These are phyloP conservation scores for Monosporozyma unispora DNA, from an alignment of 805 yeast species.

Conservation along the genomic window DNA sequence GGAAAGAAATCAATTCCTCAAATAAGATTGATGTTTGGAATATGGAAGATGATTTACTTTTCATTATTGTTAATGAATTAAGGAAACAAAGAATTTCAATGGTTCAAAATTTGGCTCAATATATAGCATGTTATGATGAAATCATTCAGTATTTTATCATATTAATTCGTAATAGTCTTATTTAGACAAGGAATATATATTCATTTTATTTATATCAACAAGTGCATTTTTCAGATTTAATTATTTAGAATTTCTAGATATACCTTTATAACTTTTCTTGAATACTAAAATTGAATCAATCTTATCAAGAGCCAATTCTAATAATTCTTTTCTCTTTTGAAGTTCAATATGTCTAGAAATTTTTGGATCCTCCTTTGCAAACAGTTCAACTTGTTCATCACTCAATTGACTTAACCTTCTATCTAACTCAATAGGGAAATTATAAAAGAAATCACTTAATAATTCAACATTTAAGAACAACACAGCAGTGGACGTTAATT, in stretches of 20 bases:
- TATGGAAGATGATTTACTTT: slow-evolving; percentile 44
- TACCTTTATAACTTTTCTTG: slow-evolving; percentile 27
- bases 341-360: slow-evolving; percentile 83
- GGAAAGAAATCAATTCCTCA: slow-evolving; percentile 26
- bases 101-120: slow-evolving; percentile 73
- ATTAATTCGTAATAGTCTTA: slow-evolving; percentile 2
- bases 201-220: neutral
- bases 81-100: slow-evolving; percentile 63
- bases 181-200: neutral
- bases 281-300: slow-evolving; percentile 52
- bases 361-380: slow-evolving; percentile 93
- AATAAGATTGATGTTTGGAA: slow-evolving; percentile 36
- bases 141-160: slow-evolving; percentile 26
- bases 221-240: neutral
- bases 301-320: slow-evolving; percentile 75
- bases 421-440: slow-evolving; percentile 91
- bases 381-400: slow-evolving; percentile 70
- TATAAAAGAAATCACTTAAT: slow-evolving; percentile 88
- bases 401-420: slow-evolving; percentile 52
- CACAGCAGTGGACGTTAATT: slow-evolving; percentile 87
- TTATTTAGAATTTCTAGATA: slow-evolving; percentile 1
- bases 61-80: slow-evolving; percentile 50
- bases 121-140: slow-evolving; percentile 60
- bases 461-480: slow-evolving; percentile 88
- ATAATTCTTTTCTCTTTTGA: slow-evolving; percentile 83